Base-by-base conservation (phyloP, 2,329 filamentous ascomycete species). In the Madurella mycetomatis region DNA sequence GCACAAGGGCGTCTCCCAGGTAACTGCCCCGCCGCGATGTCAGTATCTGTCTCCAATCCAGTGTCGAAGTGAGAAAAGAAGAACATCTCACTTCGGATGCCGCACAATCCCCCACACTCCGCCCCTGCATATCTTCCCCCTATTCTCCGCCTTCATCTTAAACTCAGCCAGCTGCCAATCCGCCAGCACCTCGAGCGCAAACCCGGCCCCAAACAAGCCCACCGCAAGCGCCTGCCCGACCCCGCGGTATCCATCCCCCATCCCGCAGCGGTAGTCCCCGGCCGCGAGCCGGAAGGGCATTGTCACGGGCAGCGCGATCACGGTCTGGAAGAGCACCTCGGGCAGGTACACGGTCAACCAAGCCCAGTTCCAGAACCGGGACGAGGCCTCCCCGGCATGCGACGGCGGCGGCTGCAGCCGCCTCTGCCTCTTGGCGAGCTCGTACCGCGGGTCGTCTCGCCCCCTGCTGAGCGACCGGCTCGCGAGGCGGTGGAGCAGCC, bases 81-180 rank as follows among this genome's bases (percentile, higher is more conserved):
- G 16, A n/a, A n/a, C n/a, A n/a, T 70, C 77, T 66, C 71, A 83
- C 80, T 84, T 84, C 0, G 82, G 82, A 67, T 84, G 81, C 47
- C 82, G 70, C 25, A 84, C 80, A 32, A 84, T 74, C 60, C 79
- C 81, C 79, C 80, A 84, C 31, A 85, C 82, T 12, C 81, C 81
- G n/a, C 79, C 73, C 13, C 76, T 74, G 57, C 78, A 73, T 31
- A 83, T 69, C 39, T 69, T 70, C 15, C 39, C 31, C 16, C 43
- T 19, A 1, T 41, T 34, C 16, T 49, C 45, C 45, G 18, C n/a
- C 2, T 51, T 66, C 43, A 70, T 69, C 56, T 76, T 75, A 64
- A 82, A 80, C 34, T 71, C 63, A 44, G 77, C 76, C 13, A 84
- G 69, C 63, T 84, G 81, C 46, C 70, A 70, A 61, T 85, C 82